Conservation (phyloP, 2,329 filamentous ascomycete species). For the Aspergillaceae sp. region DNA sequence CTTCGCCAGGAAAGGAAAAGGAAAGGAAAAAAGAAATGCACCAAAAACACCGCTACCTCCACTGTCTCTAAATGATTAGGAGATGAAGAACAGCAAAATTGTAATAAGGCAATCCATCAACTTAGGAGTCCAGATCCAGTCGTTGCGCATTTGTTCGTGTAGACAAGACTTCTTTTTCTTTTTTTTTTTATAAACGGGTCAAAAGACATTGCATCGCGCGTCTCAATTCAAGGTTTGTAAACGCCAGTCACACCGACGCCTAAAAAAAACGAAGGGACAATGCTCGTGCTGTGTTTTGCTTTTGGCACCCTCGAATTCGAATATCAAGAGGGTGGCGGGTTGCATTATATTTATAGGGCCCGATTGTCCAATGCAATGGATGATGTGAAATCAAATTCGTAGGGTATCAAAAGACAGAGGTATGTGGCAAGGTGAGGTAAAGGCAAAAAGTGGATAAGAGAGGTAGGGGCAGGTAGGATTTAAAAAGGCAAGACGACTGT, state of each 20-base stretch:
- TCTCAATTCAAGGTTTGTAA: not conserved
- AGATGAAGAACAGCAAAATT: constrained; percentile 18
- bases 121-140: constrained; percentile 21
- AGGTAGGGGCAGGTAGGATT: constrained; percentile 8
- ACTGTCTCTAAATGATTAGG: constrained; percentile 28
- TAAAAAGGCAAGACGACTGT: constrained; percentile 19
- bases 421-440: constrained; percentile 14
- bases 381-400: constrained; percentile 16
- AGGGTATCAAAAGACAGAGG: constrained; percentile 30
- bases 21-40: constrained; percentile 21
- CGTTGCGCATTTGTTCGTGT: constrained; percentile 12
- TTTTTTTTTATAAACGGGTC: constrained; percentile 11
- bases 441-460: not conserved
- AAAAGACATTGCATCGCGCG: not conserved
- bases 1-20: constrained; percentile 17
- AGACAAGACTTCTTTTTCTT: constrained; percentile 10
- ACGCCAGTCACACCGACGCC: not conserved
- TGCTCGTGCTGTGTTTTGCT: not conserved
- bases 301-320: not conserved
- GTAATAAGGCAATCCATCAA: constrained; percentile 16
- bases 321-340: not conserved
- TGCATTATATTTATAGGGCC: not conserved
- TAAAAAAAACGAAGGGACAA: not conserved
- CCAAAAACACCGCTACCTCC: constrained; percentile 32
- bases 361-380: not conserved